Evolutionary conservation across 164 flowering plant genomes (phyloP), one percentile per base, ranked within the genome.

Genomic region (Macadamia integrifolia): DNA sequence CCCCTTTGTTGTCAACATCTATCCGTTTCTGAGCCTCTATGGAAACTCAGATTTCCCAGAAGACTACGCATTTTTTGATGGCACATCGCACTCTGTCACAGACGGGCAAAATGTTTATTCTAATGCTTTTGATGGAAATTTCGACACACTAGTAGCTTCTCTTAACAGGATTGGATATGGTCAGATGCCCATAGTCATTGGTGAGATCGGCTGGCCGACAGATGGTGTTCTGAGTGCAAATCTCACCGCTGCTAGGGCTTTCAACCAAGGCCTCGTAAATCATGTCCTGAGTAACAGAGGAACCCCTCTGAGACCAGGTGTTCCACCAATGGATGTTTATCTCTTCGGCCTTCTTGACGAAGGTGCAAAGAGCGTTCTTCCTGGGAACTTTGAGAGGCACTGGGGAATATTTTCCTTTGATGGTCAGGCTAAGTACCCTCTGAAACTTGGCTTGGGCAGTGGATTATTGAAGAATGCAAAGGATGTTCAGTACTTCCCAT

Each of bases 331-430:
- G 84, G 97, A 93, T 74, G 49, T 93, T 44, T 93, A 90, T 69
- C 88, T 93, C 40, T 91, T 93, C 77, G 70, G 94, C 65, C 83
- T 93, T 48, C 84, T 90, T 12, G 97, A 91, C 70, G 98, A 93
- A 84, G 95, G 78, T 6, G 89, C 88, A 64, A 93, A 91, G 76
- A 88, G 86, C 46, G 63, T 66, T 6, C 85, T 87, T 10, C 97
- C 97, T 0, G 97, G 98, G 29, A 87, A 80, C 78, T 91, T 93
- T 68, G 98, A 93, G 80, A 84, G 98, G 67, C 98, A 91, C 59
- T 93, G 97, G 96, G 98, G 97, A 3, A 85, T 93, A 60, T 91
- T 93, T 78, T 85, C 91, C 8, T 93, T 89, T 60, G 98, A 93
- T 60, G 98, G 97, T 9, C 94, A 88, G 73, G 88, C 95, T 9